Base-by-base conservation (phyloP, 768 basidiomycete genomes). In the Termitomyces sp. region DNA sequence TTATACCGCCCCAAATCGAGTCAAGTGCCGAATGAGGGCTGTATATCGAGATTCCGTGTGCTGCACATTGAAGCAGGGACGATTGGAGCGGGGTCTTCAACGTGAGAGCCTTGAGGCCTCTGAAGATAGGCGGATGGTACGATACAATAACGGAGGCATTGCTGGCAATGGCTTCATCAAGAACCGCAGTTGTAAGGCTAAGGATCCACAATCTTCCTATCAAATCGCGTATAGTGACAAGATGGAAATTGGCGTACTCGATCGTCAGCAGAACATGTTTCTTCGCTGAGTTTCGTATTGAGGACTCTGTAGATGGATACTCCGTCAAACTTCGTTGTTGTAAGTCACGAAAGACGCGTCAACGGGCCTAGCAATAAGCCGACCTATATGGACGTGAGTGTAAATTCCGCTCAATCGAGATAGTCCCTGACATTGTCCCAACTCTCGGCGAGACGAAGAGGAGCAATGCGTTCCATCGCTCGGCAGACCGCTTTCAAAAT, bases 11-110 rank as follows among this genome's bases (percentile, higher is more conserved):
- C 66, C 84, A 81, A 1, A 91, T 86, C n/a, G 81, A 81, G 75
- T 98, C 96, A 18, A 97, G 81, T 0, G 93, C 85, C 0, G 91
- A 93, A 75, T 98, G 96, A 2, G 96, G 94, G 44, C 83, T 83
- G 76, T 91, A 96, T 5, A 98, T 82, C 1, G 89, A 90, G 59
- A 98, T 88, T 0, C 95, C 95, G 13, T 85, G 80, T 1, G 92
- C 88, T 0, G 89, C 88, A 63, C 95, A 92, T 58, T 78, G 82
- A 6, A 98, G 82, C 24, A 98, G 81, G 4, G 89, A 90, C 2
- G 83, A 73, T 75, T 96, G 94, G 9, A 98, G 78, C 0, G 94
- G 84, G 63, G 89, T 89, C 44, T 84, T 71, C 59, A 96, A 82
- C 0, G 91, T 95, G 63, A 98, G 63, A 32, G 92, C 86, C 45